Conservation (phyloP, 2,329 filamentous ascomycete species). For the Clonostachys byssicola region DNA sequence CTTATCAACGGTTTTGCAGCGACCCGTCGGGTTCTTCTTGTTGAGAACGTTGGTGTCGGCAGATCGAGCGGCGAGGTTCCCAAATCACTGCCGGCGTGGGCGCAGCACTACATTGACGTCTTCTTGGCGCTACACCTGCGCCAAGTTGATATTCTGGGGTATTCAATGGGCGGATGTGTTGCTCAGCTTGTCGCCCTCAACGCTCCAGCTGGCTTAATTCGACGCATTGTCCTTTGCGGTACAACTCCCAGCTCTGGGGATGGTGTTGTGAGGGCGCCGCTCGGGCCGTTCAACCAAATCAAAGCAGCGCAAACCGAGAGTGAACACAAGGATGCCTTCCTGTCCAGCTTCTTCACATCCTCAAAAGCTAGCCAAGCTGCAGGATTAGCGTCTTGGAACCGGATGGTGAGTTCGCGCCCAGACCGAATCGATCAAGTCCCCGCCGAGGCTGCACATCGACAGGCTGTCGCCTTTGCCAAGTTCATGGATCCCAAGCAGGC, state of each 20-base stretch:
- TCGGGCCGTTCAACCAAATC: slow-evolving; percentile 24
- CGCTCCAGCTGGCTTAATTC: slow-evolving; percentile 22
- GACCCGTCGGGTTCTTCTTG: slow-evolving; percentile 34
- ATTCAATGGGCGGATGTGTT: slow-evolving; percentile 42
- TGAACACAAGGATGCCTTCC: slow-evolving; percentile 25
- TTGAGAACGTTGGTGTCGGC: slow-evolving; percentile 44
- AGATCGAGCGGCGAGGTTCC: slow-evolving; percentile 35
- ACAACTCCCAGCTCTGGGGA: slow-evolving; percentile 31
- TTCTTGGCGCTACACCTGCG: slow-evolving; percentile 27
- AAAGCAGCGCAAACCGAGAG: slow-evolving; percentile 19
- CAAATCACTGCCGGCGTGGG: slow-evolving; percentile 19
- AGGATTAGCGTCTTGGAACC: slow-evolving; percentile 23
- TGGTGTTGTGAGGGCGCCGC: slow-evolving; percentile 20
- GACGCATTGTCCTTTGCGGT: slow-evolving; percentile 36
- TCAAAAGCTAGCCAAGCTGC: slow-evolving; percentile 22
- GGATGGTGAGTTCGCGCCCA: slow-evolving; percentile 19
- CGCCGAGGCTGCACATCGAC: slow-evolving; percentile 16
- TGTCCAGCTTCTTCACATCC: slow-evolving; percentile 23
- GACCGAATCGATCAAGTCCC: slow-evolving; percentile 17
- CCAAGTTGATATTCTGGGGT: slow-evolving; percentile 40
- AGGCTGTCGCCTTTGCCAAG: slow-evolving; percentile 23
- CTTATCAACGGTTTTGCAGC: slow-evolving; percentile 37
- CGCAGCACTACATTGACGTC: slow-evolving; percentile 24
- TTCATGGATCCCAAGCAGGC: slow-evolving; percentile 26
- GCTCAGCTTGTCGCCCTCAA: slow-evolving; percentile 39